A percentile compares a stretch with the other conserved stretches of the same genome.
These are phyloP conservation scores for Psidium guajava DNA, from an alignment of 345 rosid species.

Conservation along the genomic window DNA sequence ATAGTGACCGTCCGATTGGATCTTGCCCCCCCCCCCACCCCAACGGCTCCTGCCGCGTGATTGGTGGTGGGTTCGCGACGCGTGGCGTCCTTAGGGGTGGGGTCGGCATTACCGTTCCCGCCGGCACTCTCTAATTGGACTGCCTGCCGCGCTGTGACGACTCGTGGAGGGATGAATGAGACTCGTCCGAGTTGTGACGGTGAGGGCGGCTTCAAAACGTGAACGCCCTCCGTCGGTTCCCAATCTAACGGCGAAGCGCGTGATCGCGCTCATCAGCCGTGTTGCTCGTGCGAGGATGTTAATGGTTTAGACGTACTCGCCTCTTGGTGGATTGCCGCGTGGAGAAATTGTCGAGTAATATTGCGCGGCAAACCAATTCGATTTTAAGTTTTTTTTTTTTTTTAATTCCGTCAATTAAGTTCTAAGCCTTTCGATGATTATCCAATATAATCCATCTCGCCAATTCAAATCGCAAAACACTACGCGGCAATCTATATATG, in stretches of 20 bases:
- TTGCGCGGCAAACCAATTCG: rapidly evolving
- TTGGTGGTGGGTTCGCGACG: background rate
- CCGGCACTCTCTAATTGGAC: background rate
- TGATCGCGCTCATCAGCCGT: too few relatives aligned
- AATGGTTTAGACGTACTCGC: background rate
- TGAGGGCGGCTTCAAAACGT: background rate
- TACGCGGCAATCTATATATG: rapidly evolving
- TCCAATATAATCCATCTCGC: rapidly evolving
- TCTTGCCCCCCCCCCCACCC: background rate
- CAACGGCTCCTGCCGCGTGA: background rate
- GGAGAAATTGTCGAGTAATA: rapidly evolving
- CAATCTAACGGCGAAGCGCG: too few relatives aligned
- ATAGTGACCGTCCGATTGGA: background rate
- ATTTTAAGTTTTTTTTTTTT: rapidly evolving
- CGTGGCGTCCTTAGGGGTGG: background rate
- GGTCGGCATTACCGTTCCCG: background rate
- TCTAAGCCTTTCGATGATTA: background rate
- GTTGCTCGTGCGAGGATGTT: too few relatives aligned
- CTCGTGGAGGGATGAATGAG: background rate
- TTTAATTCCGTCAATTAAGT: rapidly evolving
- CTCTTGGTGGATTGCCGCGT: background rate
- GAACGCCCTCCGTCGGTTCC: background rate
- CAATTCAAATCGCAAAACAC: rapidly evolving
- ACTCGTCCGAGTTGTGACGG: background rate
- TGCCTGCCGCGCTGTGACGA: background rate